A percentile compares a stretch with the other conserved stretches of the same genome.
Conservation (phyloP, 2,329 filamentous ascomycete genomes). For the Biscogniauxia marginata region DNA sequence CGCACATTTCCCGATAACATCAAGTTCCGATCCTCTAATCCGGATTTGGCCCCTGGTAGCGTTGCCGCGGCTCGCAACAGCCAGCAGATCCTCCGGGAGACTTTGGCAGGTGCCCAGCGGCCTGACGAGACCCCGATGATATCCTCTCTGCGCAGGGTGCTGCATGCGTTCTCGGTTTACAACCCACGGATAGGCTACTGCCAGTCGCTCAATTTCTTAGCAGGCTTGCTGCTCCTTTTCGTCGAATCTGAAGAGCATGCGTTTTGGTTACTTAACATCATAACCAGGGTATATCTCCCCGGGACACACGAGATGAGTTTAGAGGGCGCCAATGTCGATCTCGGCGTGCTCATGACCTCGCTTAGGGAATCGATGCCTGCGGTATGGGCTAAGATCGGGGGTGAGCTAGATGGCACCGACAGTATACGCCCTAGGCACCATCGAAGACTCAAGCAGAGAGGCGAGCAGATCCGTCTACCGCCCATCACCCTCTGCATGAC, state of each 20-base stretch:
- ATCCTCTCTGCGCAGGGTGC: slow-evolving; percentile 75
- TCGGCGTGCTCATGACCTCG: slow-evolving; percentile 87
- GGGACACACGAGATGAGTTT: slow-evolving; percentile 89
- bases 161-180: slow-evolving; percentile 87
- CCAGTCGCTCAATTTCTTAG: slow-evolving; percentile 92
- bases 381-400: slow-evolving; percentile 86
- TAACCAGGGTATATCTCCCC: slow-evolving; percentile 83
- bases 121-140: slow-evolving; percentile 73
- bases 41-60: slow-evolving; percentile 32
- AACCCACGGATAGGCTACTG: slow-evolving; percentile 93
- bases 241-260: slow-evolving; percentile 84
- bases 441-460: slow-evolving; percentile 39
- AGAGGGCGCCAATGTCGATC: slow-evolving; percentile 89
- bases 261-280: slow-evolving; percentile 91
- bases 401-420: slow-evolving; percentile 61
- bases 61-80: slow-evolving; percentile 35
- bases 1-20: slow-evolving; percentile 94
- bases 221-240: slow-evolving; percentile 85
- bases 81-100: slow-evolving; percentile 36
- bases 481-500: slow-evolving; percentile 92
- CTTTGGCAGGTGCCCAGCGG: slow-evolving; percentile 27
- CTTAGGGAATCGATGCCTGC: slow-evolving; percentile 78
- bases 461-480: slow-evolving; percentile 61
- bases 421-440: slow-evolving; percentile 37
- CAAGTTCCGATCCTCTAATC: slow-evolving; percentile 69